Percentiles rank a stretch among this genome's conserved stretches.
Conservation (phyloP, 139 green algal species). For the Monoraphidium neglectum region DNA sequence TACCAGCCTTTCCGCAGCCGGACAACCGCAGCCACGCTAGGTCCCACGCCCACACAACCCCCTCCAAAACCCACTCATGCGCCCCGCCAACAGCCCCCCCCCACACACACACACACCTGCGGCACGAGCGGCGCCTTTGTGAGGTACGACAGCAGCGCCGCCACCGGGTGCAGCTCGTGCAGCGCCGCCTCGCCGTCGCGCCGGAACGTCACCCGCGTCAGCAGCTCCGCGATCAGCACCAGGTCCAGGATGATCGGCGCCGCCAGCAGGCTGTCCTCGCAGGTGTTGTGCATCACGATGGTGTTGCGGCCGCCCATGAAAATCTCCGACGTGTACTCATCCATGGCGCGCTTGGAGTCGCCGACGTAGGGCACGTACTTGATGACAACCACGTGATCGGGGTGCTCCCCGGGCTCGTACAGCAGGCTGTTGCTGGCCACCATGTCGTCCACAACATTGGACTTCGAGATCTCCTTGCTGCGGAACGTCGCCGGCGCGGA, state of each 20-base stretch:
- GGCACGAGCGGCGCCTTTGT: conserved; percentile 91
- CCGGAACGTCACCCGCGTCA: conserved; percentile 89
- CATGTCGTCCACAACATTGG: conserved; percentile 99
- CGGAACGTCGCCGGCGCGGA: conserved; percentile 86
- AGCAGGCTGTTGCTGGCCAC: conserved; percentile 93
- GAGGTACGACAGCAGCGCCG: conserved; percentile 86
- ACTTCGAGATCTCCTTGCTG: conserved; percentile 97
- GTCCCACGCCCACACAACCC: too few relatives aligned
- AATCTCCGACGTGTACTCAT: conserved; percentile 96
- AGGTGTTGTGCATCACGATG: conserved; percentile 99
- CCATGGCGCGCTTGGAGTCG: conserved; percentile 98
- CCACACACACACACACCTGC: conserved; percentile 1
- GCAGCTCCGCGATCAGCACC: conserved; percentile 95
- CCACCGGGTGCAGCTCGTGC: conserved; percentile 90
- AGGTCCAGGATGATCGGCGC: conserved; percentile 99
- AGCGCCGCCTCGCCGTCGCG: conserved; percentile 76
- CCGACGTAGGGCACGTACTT: conserved; percentile 98
- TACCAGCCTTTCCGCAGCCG: conserved; percentile 4
- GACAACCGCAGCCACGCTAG: not conserved
- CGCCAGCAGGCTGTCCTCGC: conserved; percentile 97
- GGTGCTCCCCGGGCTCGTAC: conserved; percentile 94
- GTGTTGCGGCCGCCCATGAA: conserved; percentile 96
- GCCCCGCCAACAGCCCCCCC: too few relatives aligned
- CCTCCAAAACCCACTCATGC: not conserved
- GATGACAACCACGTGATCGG: conserved; percentile 99